These are phyloP conservation scores for Chlorencoelia australis DNA, from an alignment of 2,329 filamentous ascomycete genomes.

Conservation along the genomic window DNA sequence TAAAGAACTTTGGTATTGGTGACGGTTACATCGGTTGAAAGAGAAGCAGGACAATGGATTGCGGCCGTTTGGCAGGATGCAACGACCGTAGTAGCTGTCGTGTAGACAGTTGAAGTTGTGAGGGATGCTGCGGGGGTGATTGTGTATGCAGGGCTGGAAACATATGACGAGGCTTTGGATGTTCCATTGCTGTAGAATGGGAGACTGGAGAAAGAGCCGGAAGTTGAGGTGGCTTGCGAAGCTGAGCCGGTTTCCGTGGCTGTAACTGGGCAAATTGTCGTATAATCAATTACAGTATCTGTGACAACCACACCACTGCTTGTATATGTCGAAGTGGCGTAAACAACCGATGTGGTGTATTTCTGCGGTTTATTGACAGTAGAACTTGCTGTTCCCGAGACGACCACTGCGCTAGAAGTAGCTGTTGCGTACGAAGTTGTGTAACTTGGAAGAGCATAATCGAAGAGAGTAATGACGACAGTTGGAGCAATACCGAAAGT, in stretches of 20 bases:
- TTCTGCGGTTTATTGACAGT: not conserved
- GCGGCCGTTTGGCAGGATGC: conserved; percentile 12
- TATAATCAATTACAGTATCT: too few relatives aligned
- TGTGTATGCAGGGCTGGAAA: not conserved
- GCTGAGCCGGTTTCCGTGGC: not conserved
- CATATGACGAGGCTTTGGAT: not conserved
- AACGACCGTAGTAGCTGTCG: conserved; percentile 11
- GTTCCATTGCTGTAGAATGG: not conserved
- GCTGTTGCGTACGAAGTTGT: not conserved
- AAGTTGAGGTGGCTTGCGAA: not conserved
- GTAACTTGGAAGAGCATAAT: conserved; percentile 1
- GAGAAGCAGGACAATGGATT: conserved; percentile 11
- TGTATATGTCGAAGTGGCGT: too few relatives aligned
- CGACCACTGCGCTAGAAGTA: not conserved
- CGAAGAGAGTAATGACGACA: conserved; percentile 11
- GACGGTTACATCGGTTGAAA: conserved; percentile 7
- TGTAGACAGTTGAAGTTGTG: conserved; percentile 12
- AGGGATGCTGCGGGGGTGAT: conserved; percentile 9
- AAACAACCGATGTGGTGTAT: not conserved
- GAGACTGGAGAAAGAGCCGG: not conserved
- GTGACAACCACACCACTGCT: too few relatives aligned
- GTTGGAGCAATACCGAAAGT: conserved; percentile 10
- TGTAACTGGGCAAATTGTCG: not conserved
- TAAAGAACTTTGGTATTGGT: conserved; percentile 11
- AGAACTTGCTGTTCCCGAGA: too few relatives aligned